phyloP scores from a whole-genome alignment of 257 asterid species.

The Fraxinus pennsylvanica region DNA sequence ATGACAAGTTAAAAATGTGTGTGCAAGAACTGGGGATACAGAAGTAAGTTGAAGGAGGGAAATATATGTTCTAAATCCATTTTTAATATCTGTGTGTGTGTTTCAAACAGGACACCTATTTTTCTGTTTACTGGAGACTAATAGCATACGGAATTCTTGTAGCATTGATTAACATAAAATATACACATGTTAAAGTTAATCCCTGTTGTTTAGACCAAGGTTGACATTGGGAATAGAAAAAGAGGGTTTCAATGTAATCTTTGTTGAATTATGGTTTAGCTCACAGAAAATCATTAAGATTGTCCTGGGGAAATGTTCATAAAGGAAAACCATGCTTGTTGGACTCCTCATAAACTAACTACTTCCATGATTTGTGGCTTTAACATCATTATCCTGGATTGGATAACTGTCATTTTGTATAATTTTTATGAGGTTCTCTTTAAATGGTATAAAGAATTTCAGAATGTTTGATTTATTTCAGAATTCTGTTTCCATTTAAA shows the following conservation, averaged over 20 bases:
- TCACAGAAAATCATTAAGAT: slow-evolving; percentile 18
- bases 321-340: slow-evolving; percentile 9
- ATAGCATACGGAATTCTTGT: background rate
- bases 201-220: background rate
- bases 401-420: background rate
- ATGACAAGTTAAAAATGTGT: slow-evolving; percentile 66
- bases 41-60: slow-evolving; percentile 58
- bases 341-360: background rate
- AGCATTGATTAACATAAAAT: background rate
- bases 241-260: background rate
- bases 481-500: slow-evolving; percentile 6
- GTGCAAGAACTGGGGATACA: slow-evolving; percentile 69
- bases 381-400: too few relatives aligned
- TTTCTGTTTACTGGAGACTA: background rate
- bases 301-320: slow-evolving; percentile 1
- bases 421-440: background rate
- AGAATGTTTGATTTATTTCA: slow-evolving; percentile 14
- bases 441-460: background rate
- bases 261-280: slow-evolving; percentile 11
- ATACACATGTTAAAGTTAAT: background rate
- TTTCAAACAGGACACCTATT: slow-evolving; percentile 1
- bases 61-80: background rate
- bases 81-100: background rate
- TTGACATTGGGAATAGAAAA: background rate
- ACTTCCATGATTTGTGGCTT: background rate